A percentile compares a stretch with the other conserved stretches of the same genome.
These are phyloP conservation scores for Tuctoria greenei DNA, from an alignment of 176 grass and related monocot genomes.

Conservation along the genomic window DNA sequence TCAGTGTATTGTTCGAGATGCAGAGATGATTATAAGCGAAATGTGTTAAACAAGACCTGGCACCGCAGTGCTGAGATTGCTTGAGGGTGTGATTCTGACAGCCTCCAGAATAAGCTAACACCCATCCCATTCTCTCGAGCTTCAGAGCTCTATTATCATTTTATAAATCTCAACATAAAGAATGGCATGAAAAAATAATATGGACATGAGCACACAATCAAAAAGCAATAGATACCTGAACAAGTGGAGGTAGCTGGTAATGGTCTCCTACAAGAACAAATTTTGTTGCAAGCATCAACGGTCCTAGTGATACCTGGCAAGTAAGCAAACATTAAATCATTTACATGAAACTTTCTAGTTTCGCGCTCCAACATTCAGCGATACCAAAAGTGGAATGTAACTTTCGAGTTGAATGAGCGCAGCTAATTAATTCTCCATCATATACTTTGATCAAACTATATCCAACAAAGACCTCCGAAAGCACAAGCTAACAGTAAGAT, in stretches of 20 bases:
- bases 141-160: constrained; percentile 70
- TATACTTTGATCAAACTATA: neutral
- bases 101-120: constrained; percentile 94
- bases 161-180: constrained; percentile 20
- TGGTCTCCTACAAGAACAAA: constrained; percentile 97
- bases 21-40: constrained; percentile 4
- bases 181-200: constrained; percentile 13
- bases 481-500: too few relatives aligned
- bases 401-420: neutral
- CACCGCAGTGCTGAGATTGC: constrained; percentile 89
- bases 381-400: neutral
- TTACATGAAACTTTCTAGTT: constrained; percentile 23
- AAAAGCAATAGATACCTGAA: constrained; percentile 57
- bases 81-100: constrained; percentile 92
- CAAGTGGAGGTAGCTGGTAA: constrained; percentile 96
- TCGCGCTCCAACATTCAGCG: neutral
- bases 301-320: constrained; percentile 84
- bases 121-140: constrained; percentile 89
- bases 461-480: too few relatives aligned
- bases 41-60: constrained; percentile 55
- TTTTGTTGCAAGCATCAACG: constrained; percentile 86
- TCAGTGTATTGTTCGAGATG: neutral
- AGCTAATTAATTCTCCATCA: neutral
- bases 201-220: neutral
- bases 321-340: constrained; percentile 10